A percentile compares a stretch with the other conserved stretches of the same genome.
These are phyloP conservation scores for Aspergillus conjunctus DNA, from an alignment of 495 filamentous ascomycete genomes.

Conservation along the genomic window DNA sequence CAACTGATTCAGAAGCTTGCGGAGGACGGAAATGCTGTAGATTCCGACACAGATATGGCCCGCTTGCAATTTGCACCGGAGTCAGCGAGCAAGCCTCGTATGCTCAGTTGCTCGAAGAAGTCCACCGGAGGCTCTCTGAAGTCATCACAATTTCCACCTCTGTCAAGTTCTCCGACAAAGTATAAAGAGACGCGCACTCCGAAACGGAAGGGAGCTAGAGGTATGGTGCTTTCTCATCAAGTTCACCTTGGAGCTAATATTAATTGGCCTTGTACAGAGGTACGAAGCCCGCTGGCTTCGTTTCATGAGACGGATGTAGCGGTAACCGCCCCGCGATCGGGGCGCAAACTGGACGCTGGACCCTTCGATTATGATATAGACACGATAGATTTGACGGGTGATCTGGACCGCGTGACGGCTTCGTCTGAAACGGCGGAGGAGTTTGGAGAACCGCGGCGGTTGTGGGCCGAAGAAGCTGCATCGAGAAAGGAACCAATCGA, in stretches of 20 bases:
- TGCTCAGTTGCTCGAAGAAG: conserved; percentile 42
- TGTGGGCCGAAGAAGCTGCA: conserved; percentile 65
- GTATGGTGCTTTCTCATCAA: conserved; percentile 21
- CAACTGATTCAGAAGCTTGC: not conserved
- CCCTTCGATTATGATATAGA: conserved; percentile 49
- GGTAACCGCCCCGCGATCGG: conserved; percentile 29
- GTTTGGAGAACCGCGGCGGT: conserved; percentile 53
- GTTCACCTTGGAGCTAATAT: not conserved
- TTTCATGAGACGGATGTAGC: conserved; percentile 22
- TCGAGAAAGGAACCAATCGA: conserved; percentile 44
- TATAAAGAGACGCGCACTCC: conserved; percentile 25
- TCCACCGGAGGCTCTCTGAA: conserved; percentile 22
- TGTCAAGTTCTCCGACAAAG: conserved; percentile 30
- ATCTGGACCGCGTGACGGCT: conserved; percentile 41
- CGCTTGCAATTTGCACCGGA: conserved; percentile 54
- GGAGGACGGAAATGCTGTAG: conserved; percentile 31
- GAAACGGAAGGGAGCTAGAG: conserved; percentile 24
- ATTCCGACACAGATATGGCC: conserved; percentile 55
- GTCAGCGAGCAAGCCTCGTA: conserved; percentile 53
- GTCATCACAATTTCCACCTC: conserved; percentile 14
- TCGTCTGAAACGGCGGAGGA: conserved; percentile 47
- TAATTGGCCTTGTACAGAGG: conserved; percentile 28
- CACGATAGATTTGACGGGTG: conserved; percentile 72
- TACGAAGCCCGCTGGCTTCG: conserved; percentile 32
- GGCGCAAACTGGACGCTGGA: conserved; percentile 26